Evolutionary conservation across 306 rosid species (phyloP), one percentile per base, ranked within the genome.

Genomic region (Cicer yamashitae): DNA sequence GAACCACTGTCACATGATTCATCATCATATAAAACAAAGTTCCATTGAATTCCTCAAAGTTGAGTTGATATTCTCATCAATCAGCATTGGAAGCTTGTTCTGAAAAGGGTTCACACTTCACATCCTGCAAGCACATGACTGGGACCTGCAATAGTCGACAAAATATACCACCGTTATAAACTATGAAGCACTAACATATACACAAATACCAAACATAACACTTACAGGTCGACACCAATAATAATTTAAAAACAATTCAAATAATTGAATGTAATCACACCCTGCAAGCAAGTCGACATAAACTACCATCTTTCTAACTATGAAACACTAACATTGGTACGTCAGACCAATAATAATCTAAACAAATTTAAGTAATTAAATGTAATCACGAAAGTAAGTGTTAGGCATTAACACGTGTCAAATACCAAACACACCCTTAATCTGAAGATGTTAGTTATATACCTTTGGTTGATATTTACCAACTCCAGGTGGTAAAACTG

Each of bases 401-500:
- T 41, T 41, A 8, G 45, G 6, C 34, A 41, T 0, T 7, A 8
- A 41, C 45, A 41, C 2, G 45, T 41, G 45, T 41, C 45, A 7
- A 9, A 7, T 9, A 41, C 45, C 45, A 41, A 41, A 41, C 9
- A 41, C 45, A 41, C 45, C 7, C 9, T 41, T 41, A 9, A 41
- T 41, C 9, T 1, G 2, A 41, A 67, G 34, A 11, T 63, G 58
- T 6, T 34, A 41, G 0, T 64, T 3, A 18, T 44, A 25, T 25
- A 90, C 93, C 96, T 86, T 87, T 40, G 73, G 78, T 10, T 78
- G 81, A 79, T 70, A 81, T 79, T 34, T 84, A 47, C 83, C 82
- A 8, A 91, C n/a, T 7, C 73, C 57, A 46, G 73, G 89, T 6
- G 98, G 92, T 75, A 92, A 78, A 45, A 84, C 57, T 7, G 81